Base-by-base conservation (phyloP, 2,329 filamentous ascomycete genomes). In the Exserohilum turcica region DNA sequence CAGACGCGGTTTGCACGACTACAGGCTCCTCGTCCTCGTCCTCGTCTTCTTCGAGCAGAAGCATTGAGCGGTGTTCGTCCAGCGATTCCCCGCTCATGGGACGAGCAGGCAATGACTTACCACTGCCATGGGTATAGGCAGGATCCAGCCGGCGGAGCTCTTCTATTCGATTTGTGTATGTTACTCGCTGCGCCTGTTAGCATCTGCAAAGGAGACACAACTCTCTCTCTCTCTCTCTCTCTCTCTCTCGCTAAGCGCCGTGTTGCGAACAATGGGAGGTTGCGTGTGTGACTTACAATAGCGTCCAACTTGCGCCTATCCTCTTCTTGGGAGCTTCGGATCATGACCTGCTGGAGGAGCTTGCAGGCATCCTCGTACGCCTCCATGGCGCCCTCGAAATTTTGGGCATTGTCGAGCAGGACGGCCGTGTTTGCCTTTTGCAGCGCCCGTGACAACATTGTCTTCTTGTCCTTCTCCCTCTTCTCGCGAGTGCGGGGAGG, bases 361-460 rank as follows among this genome's bases (percentile, higher is more conserved):
- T 87, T 84, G 71, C 94, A 99, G 3, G 95, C 94, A 76, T 99
- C 94, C 9, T 84, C 82, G 72, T 99, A 99, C 12, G 93, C 92
- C 66, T 91, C 86, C 70, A 95, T 87, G 15, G 94, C 94, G 35
- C 91, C 92, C 72, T 93, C 90, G 59, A 94, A 93, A 69, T 97
- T 96, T 67, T 94, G 90, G 12, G 91, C 92, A 82, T 97, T 97
- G 76, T 99, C 94, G 35, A 99, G 84, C 62, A 97, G 84, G 21
- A 99, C 94, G 18, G 94, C 94, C 10, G 91, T 93, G 70, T 99
- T 97, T 43, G 94, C 94, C 77, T 97, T 96, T 71, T 96, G 89
- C 48, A 99, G 79, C 0, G 94, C 94, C 65, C 90, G 90, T n/a
- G 93, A 96, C 31, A 99, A 82, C 92, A 97, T 97, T 9, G 88